A percentile compares a stretch with the other conserved stretches of the same genome.
Evolutionary conservation across 2,329 filamentous ascomycete species (phyloP).

Genomic region (Fusarium albosuccineum): DNA sequence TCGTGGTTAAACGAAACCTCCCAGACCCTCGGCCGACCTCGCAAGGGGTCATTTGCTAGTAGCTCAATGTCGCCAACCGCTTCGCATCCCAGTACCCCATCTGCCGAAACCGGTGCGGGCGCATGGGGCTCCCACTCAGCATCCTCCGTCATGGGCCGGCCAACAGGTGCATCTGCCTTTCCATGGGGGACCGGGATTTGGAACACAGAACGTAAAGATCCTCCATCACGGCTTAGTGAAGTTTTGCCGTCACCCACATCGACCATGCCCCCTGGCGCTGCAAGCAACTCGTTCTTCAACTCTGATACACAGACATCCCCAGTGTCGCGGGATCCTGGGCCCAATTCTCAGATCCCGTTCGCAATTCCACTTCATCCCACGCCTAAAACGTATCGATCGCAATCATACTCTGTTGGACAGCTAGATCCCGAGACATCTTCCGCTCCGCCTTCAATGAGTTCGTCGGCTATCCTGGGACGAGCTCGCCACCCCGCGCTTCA

Average conservation of each 20-base stretch:
- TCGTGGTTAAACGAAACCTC: constrained; percentile 91
- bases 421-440: constrained; percentile 74
- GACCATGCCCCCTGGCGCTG: constrained; percentile 61
- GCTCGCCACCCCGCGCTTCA: constrained; percentile 77
- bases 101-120: constrained; percentile 69
- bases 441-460: constrained; percentile 56
- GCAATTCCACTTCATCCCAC: constrained; percentile 90
- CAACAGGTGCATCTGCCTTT: constrained; percentile 66
- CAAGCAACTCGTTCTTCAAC: constrained; percentile 62
- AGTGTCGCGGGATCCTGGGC: constrained; percentile 64
- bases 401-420: constrained; percentile 96
- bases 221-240: constrained; percentile 79
- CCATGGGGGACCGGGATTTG: constrained; percentile 86
- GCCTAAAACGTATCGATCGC: constrained; percentile 92
- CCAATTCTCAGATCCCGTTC: constrained; percentile 81
- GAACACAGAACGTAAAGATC: constrained; percentile 84
- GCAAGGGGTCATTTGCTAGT: constrained; percentile 83
- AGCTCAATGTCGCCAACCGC: constrained; percentile 82
- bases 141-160: constrained; percentile 63
- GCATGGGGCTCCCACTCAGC: constrained; percentile 68
- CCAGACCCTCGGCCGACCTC: constrained; percentile 71
- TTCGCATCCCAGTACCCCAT: constrained; percentile 85
- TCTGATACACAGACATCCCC: constrained; percentile 66
- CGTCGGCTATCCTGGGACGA: constrained; percentile 65
- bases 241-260: constrained; percentile 82